These are phyloP conservation scores for Penicillium steckii DNA, from an alignment of 495 filamentous ascomycete species.

Conservation along the genomic window DNA sequence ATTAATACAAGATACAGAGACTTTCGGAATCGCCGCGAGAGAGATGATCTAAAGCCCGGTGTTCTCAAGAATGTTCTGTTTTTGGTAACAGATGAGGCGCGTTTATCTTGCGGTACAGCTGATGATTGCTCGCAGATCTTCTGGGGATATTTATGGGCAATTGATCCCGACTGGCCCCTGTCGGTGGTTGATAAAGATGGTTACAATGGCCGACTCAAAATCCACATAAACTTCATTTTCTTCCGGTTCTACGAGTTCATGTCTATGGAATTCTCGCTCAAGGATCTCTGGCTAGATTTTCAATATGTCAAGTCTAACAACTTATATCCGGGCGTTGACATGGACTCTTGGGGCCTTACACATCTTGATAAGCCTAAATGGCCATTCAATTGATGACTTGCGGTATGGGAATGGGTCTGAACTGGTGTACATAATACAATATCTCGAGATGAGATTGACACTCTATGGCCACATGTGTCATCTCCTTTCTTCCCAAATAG, in stretches of 20 bases:
- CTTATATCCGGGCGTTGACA: background rate
- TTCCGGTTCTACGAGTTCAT: conserved; percentile 4
- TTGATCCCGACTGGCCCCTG: background rate
- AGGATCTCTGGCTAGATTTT: conserved; percentile 1
- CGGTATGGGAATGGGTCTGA: too few species aligned
- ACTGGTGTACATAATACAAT: too few species aligned
- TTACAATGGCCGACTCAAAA: conserved; percentile 5
- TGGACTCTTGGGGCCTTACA: background rate
- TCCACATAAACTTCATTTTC: background rate
- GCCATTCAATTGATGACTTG: background rate
- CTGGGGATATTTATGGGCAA: background rate
- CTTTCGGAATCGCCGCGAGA: conserved; percentile 18
- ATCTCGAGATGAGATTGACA: too few species aligned
- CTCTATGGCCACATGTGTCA: too few species aligned
- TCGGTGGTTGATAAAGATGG: background rate
- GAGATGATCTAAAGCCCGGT: background rate
- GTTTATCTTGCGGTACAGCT: background rate
- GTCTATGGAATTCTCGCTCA: background rate
- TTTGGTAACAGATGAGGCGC: conserved; percentile 2
- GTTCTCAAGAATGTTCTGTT: conserved; percentile 1
- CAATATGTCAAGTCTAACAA: background rate
- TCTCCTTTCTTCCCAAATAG: too few species aligned
- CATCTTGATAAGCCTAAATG: background rate
- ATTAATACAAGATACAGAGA: conserved; percentile 9
- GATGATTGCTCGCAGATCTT: background rate